Evolutionary conservation across 441 rosid species (phyloP), one percentile per base, ranked within the genome.

Genomic region (Gossypium davidsonii): DNA sequence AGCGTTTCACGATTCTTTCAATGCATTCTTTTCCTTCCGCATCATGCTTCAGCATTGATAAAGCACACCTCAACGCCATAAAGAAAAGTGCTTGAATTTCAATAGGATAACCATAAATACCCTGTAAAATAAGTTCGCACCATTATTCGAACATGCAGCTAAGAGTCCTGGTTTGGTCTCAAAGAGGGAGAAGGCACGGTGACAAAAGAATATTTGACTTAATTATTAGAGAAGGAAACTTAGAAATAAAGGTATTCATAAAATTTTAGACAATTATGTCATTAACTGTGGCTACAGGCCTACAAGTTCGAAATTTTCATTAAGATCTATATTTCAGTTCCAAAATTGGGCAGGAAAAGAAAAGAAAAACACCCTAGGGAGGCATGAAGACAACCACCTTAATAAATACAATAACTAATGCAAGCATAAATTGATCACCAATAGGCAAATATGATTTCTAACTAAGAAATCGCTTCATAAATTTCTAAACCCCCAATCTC

Each of bases 11-110:
- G 6, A 93, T 91, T 80, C 88, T 83, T 83, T 93, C 98, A 70
- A 88, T 74, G 60, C 67, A 82, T 62, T 93, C 97, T 80, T 93
- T 91, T 71, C 93, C 93, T 83, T 91, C 98, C 7, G 82, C 83
- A 10, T 91, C 97, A 23, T 87, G 96, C 80, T 93, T 93, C 64
- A 93, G 80, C 89, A 93, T 76, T 37, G 87, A 75, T 82, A 84
- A 85, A 44, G 98, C 90, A 61, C 83, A 80, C 76, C 98, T 80
- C 75, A 91, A 74, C 7, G 97, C 91, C 98, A 93, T 91, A 67
- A 90, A 91, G 78, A 93, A 93, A 60, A 91, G 88, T 21, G 98
- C 93, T 84, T 93, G 97, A 70, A 93, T 93, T 87, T 93, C 97
- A 37, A 93, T 91, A 0, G 98, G 98, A 81, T 91, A 90, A 60